Base-by-base conservation (phyloP, 2,329 filamentous ascomycete species). In the Akanthomyces dipterigenus region DNA sequence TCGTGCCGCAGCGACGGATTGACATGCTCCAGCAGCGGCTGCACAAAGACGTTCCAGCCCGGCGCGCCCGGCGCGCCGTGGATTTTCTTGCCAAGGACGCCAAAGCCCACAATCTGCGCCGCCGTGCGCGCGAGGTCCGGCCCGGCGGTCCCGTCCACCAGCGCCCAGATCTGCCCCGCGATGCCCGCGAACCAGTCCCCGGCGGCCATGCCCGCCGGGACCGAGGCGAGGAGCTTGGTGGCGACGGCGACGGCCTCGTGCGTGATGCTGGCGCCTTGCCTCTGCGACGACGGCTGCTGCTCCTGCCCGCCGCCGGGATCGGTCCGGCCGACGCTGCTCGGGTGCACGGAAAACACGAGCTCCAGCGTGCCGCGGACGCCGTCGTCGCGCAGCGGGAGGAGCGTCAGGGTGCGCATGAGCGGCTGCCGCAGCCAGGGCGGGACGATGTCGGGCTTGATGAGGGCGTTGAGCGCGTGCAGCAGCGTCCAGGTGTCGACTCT, bases 291-390 rank as follows among this genome's bases (percentile, higher is more conserved):
- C 28, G 28, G 28, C 31, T 34, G 31, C 70, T 80, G 75, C 59
- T 82, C 84, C 66, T 83, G 81, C 0, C 80, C 68, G 2, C 75
- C 71, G 1, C 74, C 73, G 60, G 80, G 77, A 7, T 76, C 72
- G 0, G 70, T 58, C 65, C 73, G 71, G 61, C 76, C 70, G 7
- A 74, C 73, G 65, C 76, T 78, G 63, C 82, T 79, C 0, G 87
- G 83, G 63, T 89, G 87, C 7, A 89, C 84, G 1, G 87, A 81
- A 62, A 89, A 88, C 40, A 91, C 78, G 68, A 90, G 90, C 68
- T 90, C 88, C 63, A 90, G 77, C 0, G 85, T 88, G 28, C 84
- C 81, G 38, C 88, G 81, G 16, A 91, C 85, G 20, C 88, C 88
- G 63, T 84, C 80, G 2, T 76, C 73, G 4, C 87, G 78, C 28